phyloP scores from a whole-genome alignment of 805 yeast genomes.

The Nakazawaea pomicola region DNA sequence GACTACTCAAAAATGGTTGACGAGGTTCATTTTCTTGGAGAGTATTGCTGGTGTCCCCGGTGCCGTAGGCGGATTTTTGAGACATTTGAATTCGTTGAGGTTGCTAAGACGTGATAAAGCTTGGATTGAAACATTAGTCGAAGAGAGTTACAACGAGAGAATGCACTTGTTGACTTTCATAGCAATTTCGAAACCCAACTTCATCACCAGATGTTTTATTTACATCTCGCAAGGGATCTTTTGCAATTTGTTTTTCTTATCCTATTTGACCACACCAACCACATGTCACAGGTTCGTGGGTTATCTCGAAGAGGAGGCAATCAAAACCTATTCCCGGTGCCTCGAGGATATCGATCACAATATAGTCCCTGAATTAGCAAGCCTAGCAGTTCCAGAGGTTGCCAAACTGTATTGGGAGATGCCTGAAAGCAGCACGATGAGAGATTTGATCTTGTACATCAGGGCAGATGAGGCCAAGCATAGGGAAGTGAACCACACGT shows the following conservation, averaged over 20 bases:
- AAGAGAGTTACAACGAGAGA: constrained; percentile 75
- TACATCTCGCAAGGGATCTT: constrained; percentile 68
- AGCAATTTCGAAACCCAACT: constrained; percentile 57
- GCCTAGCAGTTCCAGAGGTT: constrained; percentile 46
- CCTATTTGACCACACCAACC: constrained; percentile 53
- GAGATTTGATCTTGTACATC: constrained; percentile 54
- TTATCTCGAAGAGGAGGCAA: constrained; percentile 74
- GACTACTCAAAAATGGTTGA: constrained; percentile 63
- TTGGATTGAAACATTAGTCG: constrained; percentile 68
- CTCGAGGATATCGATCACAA: constrained; percentile 48
- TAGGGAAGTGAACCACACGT: constrained; percentile 74
- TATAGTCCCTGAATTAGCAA: constrained; percentile 42
- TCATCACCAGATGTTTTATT: constrained; percentile 48
- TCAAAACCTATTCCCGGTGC: constrained; percentile 60
- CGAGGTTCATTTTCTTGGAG: constrained; percentile 58
- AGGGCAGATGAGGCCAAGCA: constrained; percentile 80
- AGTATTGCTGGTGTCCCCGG: constrained; percentile 81
- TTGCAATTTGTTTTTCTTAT: constrained; percentile 57
- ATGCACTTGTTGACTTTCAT: constrained; percentile 72
- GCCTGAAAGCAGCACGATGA: constrained; percentile 44
- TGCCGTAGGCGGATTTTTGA: constrained; percentile 65
- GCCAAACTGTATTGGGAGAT: constrained; percentile 64
- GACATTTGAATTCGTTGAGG: constrained; percentile 63
- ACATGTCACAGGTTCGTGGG: constrained; percentile 76
- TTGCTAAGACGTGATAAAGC: constrained; percentile 62